Evolutionary conservation across 441 rosid genomes (phyloP), one percentile per base, ranked within the genome.

Genomic region (Populus tomentosa): DNA sequence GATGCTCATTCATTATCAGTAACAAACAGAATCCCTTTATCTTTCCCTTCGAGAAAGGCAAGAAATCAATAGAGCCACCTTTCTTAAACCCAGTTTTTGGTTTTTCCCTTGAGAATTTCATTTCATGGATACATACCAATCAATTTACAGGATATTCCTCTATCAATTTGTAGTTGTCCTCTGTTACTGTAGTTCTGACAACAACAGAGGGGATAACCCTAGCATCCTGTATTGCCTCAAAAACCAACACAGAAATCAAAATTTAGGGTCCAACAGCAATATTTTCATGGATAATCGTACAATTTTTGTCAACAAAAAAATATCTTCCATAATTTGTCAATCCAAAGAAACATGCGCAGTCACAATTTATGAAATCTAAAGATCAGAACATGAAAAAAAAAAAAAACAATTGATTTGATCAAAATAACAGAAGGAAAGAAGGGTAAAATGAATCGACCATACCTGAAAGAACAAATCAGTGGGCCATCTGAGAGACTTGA

Each of bases 381-480:
- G 36, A 67, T 24, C n/a, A 16, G 21, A 63, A 63, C n/a, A 20
- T 5, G 10, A n/a, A 28, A 13, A 0, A 28, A 30, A 28, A 30
- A 30, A 0, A 7, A 6, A 10, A 7, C 18, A 4, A 28, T 1
- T 65, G 18, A 24, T 65, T 65, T 24, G 36, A 24, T 26, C 9
- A 6, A 53, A 53, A 21, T 1, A 13, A 28, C 30, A 28, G 1
- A 28, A 28, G 33, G 32, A 65, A 28, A 23, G n/a, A 9, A 28
- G 33, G 69, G 69, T 5, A 14, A n/a, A 67, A 50, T 6, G n/a
- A 73, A 16, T 20, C 68, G 80, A 68, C 71, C 33, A 64, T 33
- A 82, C 94, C 94, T 88, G 90, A 67, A 91, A 91, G 80, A 92
- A 88, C 2, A 91, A 5, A 62, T 91, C 97, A 4, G 92, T 88